Evolutionary conservation across 192 early-diverging fungal species (phyloP).

Genomic region (Umbelopsis sp.): DNA sequence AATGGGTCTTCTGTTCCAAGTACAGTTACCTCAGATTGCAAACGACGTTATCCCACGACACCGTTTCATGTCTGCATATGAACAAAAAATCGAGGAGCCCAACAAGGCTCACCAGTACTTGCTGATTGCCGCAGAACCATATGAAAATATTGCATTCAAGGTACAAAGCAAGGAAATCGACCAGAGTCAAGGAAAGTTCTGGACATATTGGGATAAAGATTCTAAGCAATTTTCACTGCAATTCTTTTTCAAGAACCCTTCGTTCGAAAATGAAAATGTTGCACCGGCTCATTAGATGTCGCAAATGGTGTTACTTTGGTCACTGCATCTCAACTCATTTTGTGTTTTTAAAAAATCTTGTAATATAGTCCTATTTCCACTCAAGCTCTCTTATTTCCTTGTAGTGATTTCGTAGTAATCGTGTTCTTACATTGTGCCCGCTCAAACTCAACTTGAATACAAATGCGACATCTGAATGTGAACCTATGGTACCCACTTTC

Average conservation of each 20-base stretch:
- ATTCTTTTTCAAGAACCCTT: constrained; percentile 81
- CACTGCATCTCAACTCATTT: background rate
- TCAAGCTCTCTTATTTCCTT: background rate
- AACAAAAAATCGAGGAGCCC: constrained; percentile 88
- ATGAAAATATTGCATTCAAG: constrained; percentile 94
- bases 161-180: constrained; percentile 94
- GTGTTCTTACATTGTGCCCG: background rate
- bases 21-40: constrained; percentile 93
- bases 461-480: too few species aligned
- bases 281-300: background rate
- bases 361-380: background rate
- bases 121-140: constrained; percentile 94
- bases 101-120: constrained; percentile 91
- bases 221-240: constrained; percentile 86
- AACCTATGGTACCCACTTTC: too few species aligned
- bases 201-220: constrained; percentile 95
- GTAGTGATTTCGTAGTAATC: background rate
- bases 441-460: background rate
- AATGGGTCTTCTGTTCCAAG: constrained; percentile 89
- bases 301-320: background rate
- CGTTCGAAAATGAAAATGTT: constrained; percentile 30
- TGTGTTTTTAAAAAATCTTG: background rate
- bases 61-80: constrained; percentile 96
- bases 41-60: constrained; percentile 83
- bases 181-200: constrained; percentile 80